Percentiles rank a stretch among this genome's conserved stretches.
Evolutionary conservation across 768 basidiomycete species (phyloP).

Genomic region (Cystofilobasidium ferigula): DNA sequence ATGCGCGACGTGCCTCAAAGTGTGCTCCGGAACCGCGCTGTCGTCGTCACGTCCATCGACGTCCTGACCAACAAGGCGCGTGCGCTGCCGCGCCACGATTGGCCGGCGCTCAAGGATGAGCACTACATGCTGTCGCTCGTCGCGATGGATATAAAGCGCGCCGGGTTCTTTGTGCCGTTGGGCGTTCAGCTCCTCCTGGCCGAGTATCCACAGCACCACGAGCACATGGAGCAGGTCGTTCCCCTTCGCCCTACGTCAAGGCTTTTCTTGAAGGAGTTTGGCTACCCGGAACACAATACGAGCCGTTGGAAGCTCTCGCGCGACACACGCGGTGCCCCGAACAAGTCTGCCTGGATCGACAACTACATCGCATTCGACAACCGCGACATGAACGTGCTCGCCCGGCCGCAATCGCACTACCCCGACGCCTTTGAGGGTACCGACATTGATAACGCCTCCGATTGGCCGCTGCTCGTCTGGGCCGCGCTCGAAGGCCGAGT

Average conservation of each 20-base stretch:
- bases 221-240: neutral
- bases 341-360: neutral
- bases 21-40: neutral
- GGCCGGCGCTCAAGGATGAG: neutral
- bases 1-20: neutral
- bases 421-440: neutral
- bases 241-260: neutral
- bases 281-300: no score
- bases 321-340: neutral
- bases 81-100: neutral
- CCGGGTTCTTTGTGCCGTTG: constrained; percentile 2
- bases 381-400: constrained; percentile 9
- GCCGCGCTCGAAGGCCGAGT: neutral
- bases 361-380: constrained; percentile 8
- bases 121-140: neutral
- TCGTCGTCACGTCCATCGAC: neutral
- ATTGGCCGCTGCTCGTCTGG: constrained; percentile 14
- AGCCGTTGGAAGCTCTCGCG: no score
- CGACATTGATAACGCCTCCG: constrained; percentile 10
- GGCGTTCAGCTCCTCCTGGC: constrained; percentile 1
- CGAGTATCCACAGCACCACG: neutral
- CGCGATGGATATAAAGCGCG: constrained; percentile 5
- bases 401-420: neutral
- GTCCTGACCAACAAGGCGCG: neutral
- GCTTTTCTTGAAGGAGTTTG: neutral